Evolutionary conservation across 2,329 filamentous ascomycete species (phyloP).

Genomic region (Orbilia blumenaviensis): DNA sequence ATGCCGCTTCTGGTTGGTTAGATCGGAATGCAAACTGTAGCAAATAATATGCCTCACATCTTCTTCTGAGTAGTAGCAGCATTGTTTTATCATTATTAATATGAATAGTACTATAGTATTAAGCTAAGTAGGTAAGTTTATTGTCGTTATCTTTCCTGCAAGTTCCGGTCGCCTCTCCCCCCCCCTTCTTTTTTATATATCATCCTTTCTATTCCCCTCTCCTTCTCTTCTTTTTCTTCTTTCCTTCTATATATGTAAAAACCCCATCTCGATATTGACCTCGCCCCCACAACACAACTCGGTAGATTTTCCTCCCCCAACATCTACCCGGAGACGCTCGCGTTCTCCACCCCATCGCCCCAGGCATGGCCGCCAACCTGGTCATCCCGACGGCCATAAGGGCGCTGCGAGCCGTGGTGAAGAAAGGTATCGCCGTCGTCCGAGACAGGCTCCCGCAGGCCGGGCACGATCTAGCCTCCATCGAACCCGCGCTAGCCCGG

Average conservation of each 20-base stretch:
- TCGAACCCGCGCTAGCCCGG: constrained; percentile 71
- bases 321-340: constrained; percentile 21
- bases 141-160: constrained; percentile 6
- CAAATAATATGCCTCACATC: too few species aligned
- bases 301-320: constrained; percentile 49
- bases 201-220: constrained; percentile 3
- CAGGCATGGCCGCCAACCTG: constrained; percentile 55
- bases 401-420: constrained; percentile 63
- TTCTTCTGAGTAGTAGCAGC: too few species aligned
- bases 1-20: constrained; percentile 4
- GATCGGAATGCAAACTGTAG: not conserved
- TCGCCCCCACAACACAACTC: too few species aligned
- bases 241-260: not conserved
- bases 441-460: constrained; percentile 63
- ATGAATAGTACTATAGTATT: constrained; percentile 10
- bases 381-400: constrained; percentile 53
- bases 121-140: not conserved
- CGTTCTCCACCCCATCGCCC: not conserved
- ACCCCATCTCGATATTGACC: constrained; percentile 7
- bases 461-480: constrained; percentile 63
- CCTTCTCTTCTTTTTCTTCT: not conserved
- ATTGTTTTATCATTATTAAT: too few species aligned
- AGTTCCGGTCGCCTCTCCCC: not conserved
- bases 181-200: not conserved
- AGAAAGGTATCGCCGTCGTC: constrained; percentile 63